These are phyloP conservation scores for Thelephora aurantiotincta DNA, from an alignment of 768 basidiomycete genomes.

Conservation along the genomic window DNA sequence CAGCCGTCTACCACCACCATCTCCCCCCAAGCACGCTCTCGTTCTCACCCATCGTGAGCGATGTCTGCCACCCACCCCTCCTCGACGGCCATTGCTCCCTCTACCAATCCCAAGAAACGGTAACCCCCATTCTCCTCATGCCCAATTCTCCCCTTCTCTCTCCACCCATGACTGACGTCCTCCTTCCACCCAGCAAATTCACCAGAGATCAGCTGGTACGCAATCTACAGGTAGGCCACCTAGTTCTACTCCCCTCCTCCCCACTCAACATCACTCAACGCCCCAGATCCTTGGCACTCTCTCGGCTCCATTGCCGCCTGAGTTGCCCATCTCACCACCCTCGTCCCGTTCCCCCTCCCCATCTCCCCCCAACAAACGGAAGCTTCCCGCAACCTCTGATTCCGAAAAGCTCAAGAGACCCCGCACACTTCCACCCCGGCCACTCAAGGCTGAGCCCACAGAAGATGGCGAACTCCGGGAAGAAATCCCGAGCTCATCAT, in stretches of 20 bases:
- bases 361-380: constrained; percentile 24
- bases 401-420: constrained; percentile 17
- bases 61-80: constrained; percentile 18
- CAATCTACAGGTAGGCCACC: constrained; percentile 23
- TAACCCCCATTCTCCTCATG: constrained; percentile 11
- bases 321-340: constrained; percentile 31
- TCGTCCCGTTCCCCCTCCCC: constrained; percentile 29
- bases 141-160: constrained; percentile 11
- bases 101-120: constrained; percentile 21
- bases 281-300: constrained; percentile 27
- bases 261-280: constrained; percentile 10
- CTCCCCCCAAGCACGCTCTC: constrained; percentile 8
- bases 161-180: constrained; percentile 5
- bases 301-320: constrained; percentile 26
- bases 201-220: constrained; percentile 22
- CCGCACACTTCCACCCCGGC: constrained; percentile 15
- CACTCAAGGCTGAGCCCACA: constrained; percentile 24
- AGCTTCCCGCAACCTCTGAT: constrained; percentile 17
- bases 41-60: constrained; percentile 8
- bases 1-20: constrained; percentile 25
- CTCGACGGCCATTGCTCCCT: constrained; percentile 15
- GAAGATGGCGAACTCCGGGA: constrained; percentile 36
- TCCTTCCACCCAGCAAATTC: constrained; percentile 10
- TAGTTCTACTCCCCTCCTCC: constrained; percentile 1
- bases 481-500: constrained; percentile 13